Conservation (phyloP, 805 yeast species). For the Scheffersomyces coipomensis region DNA sequence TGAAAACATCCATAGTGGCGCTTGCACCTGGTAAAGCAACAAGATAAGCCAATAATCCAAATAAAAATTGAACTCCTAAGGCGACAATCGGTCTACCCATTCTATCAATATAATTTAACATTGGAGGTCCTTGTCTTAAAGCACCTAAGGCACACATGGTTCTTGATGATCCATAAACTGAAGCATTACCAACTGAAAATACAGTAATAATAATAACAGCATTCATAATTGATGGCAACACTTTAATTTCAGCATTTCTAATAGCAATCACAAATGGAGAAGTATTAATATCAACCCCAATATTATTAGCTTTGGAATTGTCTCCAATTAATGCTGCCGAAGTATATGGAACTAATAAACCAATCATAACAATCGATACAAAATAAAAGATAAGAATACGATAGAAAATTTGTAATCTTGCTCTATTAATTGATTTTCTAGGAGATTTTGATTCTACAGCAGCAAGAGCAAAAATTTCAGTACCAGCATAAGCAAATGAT, state of each 20-base stretch:
- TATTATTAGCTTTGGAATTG: constrained; percentile 10
- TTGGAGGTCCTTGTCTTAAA: constrained; percentile 26
- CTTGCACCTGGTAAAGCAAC: constrained; percentile 24
- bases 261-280: constrained; percentile 42
- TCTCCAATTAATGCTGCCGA: constrained; percentile 17
- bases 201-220: constrained; percentile 32
- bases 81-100: constrained; percentile 31
- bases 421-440: constrained; percentile 59
- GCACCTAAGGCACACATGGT: constrained; percentile 31
- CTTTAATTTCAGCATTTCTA: constrained; percentile 25
- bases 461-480: constrained; percentile 63
- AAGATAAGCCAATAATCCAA: constrained; percentile 28
- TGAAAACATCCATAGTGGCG: constrained; percentile 21
- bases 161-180: constrained; percentile 34
- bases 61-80: constrained; percentile 18
- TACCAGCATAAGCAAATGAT: constrained; percentile 66
- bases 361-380: constrained; percentile 51
- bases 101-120: constrained; percentile 26
- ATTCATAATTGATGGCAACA: constrained; percentile 30
- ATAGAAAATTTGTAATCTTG: constrained; percentile 66
- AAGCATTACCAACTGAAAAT: constrained; percentile 34
- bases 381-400: constrained; percentile 61
- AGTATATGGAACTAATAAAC: constrained; percentile 48
- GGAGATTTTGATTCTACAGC: constrained; percentile 67
- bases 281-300: constrained; percentile 23